Conservation (phyloP, 495 filamentous ascomycete species). For the Penicillium egyptiacum region DNA sequence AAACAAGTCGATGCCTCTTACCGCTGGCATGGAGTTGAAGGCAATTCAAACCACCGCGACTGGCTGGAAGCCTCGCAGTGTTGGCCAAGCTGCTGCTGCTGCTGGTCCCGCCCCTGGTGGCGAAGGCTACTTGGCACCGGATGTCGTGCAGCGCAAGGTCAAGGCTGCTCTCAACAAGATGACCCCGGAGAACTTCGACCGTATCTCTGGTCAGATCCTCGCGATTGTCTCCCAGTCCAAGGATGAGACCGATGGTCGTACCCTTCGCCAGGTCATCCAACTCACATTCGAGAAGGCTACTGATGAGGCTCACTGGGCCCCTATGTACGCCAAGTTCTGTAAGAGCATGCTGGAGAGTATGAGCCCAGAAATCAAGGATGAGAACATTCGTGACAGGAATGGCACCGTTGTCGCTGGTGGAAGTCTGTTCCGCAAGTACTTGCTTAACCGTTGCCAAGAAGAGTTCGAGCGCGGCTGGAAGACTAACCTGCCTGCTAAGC, state of each 20-base stretch:
- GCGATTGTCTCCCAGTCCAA: slow-evolving; percentile 92
- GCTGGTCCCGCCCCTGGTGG: slow-evolving; percentile 56
- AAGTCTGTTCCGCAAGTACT: slow-evolving; percentile 94
- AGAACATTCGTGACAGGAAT: slow-evolving; percentile 82
- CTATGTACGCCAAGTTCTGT: slow-evolving; percentile 99
- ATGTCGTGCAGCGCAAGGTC: slow-evolving; percentile 96
- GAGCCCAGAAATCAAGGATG: slow-evolving; percentile 93
- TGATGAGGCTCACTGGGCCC: slow-evolving; percentile 97
- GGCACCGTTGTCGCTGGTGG: slow-evolving; percentile 88
- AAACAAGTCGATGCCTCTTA: slow-evolving; percentile 86
- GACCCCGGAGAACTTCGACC: slow-evolving; percentile 98
- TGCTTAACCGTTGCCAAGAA: slow-evolving; percentile 97
- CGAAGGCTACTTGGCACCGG: slow-evolving; percentile 71
- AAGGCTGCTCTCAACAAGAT: slow-evolving; percentile 99
- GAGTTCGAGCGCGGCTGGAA: slow-evolving; percentile 99
- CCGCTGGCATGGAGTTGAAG: slow-evolving; percentile 74
- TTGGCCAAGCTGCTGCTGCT: slow-evolving; percentile 43
- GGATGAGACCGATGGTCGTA: slow-evolving; percentile 90
- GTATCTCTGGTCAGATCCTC: slow-evolving; percentile 89
- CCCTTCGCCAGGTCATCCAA: slow-evolving; percentile 95
- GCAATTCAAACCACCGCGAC: slow-evolving; percentile 65
- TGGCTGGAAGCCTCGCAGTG: slow-evolving; percentile 89
- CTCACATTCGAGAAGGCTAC: slow-evolving; percentile 99
- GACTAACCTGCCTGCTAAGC: slow-evolving; percentile 76
- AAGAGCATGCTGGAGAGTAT: slow-evolving; percentile 94